These are phyloP conservation scores for Theobroma grandiflorum DNA, from an alignment of 441 rosid genomes.

Conservation along the genomic window DNA sequence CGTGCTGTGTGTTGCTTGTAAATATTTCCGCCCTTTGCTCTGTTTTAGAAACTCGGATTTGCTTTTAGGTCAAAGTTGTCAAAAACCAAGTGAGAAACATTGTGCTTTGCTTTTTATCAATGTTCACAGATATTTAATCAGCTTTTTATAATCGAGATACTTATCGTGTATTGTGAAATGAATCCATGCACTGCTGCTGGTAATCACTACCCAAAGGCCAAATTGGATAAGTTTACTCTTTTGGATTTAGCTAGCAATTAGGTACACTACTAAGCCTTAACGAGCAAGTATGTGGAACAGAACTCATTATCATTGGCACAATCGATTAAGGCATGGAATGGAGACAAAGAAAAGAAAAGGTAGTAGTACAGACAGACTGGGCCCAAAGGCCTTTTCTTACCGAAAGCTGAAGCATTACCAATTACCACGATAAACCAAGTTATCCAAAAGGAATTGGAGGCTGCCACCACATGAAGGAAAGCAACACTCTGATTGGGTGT, in stretches of 20 bases:
- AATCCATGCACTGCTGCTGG: not conserved
- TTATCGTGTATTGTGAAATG: not conserved
- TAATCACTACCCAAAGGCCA: not conserved
- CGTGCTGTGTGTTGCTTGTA: conserved; percentile 28
- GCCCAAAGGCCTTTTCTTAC: not conserved
- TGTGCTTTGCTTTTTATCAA: not conserved
- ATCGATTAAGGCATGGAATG: not conserved
- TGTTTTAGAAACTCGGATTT: conserved; percentile 7
- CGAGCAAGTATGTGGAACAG: conserved; percentile 8
- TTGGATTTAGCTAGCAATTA: not conserved
- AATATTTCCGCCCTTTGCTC: conserved; percentile 21
- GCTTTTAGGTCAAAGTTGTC: not conserved
- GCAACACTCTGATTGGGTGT: not conserved
- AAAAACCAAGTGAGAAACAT: not conserved
- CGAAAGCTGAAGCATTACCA: not conserved
- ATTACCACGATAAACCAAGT: no score
- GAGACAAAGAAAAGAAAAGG: not conserved
- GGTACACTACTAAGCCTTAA: not conserved
- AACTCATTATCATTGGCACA: conserved; percentile 6
- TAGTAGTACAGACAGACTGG: not conserved
- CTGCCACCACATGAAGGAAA: not conserved
- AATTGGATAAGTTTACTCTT: not conserved
- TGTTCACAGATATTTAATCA: not conserved
- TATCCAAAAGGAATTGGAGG: conserved; percentile 11
- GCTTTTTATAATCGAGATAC: no score